phyloP scores from a whole-genome alignment of 139 green algal genomes.

The Chlorella sp. region DNA sequence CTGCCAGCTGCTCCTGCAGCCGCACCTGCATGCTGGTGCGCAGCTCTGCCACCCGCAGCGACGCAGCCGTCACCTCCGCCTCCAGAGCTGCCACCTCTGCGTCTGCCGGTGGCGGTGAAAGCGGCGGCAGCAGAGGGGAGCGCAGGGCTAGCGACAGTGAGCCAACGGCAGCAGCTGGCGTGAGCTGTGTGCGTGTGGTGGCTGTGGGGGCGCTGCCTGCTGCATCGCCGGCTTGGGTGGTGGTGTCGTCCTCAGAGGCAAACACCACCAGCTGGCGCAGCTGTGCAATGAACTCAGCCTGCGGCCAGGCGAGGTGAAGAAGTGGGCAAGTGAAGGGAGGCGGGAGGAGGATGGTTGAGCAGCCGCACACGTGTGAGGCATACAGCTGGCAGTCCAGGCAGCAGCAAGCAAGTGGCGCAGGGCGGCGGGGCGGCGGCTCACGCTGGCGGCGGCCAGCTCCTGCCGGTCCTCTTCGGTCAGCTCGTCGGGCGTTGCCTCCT shows the following conservation, averaged over 20 bases:
- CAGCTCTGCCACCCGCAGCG: conserved; percentile 24
- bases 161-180: background rate
- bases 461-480: background rate
- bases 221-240: background rate
- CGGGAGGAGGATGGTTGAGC: background rate
- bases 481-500: background rate
- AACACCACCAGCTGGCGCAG: conserved; percentile 26
- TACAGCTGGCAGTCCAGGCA: background rate
- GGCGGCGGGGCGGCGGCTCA: background rate
- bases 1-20: conserved; percentile 37
- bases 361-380: background rate
- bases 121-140: conserved; percentile 37
- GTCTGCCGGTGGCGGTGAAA: conserved; percentile 42
- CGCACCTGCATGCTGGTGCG: conserved; percentile 34
- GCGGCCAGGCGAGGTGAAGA: background rate
- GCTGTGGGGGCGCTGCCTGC: background rate
- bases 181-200: background rate
- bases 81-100: conserved; percentile 32
- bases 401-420: background rate
- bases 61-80: conserved; percentile 1
- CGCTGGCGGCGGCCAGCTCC: background rate
- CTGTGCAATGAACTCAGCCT: conserved; percentile 12
- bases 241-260: background rate
- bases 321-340: background rate
- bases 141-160: background rate